Evolutionary conservation across 441 rosid genomes (phyloP), one percentile per base, ranked within the genome.

Genomic region (Arabidopsis hybrid): DNA sequence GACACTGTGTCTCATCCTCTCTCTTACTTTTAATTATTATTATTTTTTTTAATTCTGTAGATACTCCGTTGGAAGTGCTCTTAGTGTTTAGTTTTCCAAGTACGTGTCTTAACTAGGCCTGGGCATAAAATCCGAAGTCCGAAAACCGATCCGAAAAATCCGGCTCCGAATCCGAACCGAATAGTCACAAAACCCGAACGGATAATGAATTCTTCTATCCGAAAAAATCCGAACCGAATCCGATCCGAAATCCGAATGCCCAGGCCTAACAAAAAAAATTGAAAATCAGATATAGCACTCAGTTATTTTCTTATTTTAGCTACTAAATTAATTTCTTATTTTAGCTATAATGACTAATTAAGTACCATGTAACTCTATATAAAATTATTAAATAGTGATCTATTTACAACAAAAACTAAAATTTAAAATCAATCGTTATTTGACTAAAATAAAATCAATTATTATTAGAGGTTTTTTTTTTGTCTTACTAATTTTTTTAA

Each of bases 331-430:
- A 43, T 13, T 21, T 57, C n/a, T 26, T 26, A 12, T 29, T 53
- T 14, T n/a, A 4, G 59, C 14, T 55, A 55, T 26, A 21, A 5
- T 12, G 5, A 13, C 45, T 12, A 8, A 32, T 34, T 56, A 57
- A 12, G 32, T 56, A 68, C 35, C 35, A 69, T 57, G 64, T 35
- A 56, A 11, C 17, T 17, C 7, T 42, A 39, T 7, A 40, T 42
- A 14, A 31, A 39, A 36, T 2, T 36, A 57, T 3, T 7, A 40
- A 55, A 53, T 29, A 43, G 17, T 21, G 8, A 43, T 68, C 13
- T 17, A 42, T 8, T 34, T 57, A 32, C 11, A 34, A 8, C 7
- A 14, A 8, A 34, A 57, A 36, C 34, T 1, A 51, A 21, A 52
- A 10, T 52, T 8, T 8, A 7, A 56, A 56, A 8, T n/a, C 21